These are phyloP conservation scores for Gilbertella persicaria DNA, from an alignment of 371 early-diverging fungal genomes.

Conservation along the genomic window DNA sequence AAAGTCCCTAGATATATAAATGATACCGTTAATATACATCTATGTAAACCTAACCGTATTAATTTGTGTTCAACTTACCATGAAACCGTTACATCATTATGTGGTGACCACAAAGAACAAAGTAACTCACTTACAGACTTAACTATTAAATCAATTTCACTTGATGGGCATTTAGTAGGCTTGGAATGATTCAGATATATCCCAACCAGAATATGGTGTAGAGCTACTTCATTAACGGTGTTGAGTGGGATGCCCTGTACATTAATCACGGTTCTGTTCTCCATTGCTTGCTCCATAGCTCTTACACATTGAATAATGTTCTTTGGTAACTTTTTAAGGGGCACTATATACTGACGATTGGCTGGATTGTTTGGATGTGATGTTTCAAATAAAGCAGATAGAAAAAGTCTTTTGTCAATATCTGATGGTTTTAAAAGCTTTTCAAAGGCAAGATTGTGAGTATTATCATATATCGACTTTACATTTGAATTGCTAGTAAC, in stretches of 20 bases:
- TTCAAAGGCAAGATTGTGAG: slow-evolving; percentile 14
- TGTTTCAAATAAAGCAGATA: slow-evolving; percentile 20
- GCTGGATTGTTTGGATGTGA: slow-evolving; percentile 16
- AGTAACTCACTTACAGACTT: slow-evolving; percentile 15
- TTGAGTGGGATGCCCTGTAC: slow-evolving; percentile 12
- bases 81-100: slow-evolving; percentile 15
- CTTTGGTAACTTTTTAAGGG: slow-evolving; percentile 14
- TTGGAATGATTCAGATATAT: slow-evolving; percentile 19
- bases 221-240: slow-evolving; percentile 18
- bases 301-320: slow-evolving; percentile 16
- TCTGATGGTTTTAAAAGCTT: slow-evolving; percentile 20
- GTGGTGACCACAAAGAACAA: slow-evolving; percentile 23
- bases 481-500: slow-evolving; percentile 16
- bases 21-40: slow-evolving; percentile 18
- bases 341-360: slow-evolving; percentile 17
- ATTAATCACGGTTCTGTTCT: slow-evolving; percentile 19
- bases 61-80: slow-evolving; percentile 23
- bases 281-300: slow-evolving; percentile 20
- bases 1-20: slow-evolving; percentile 21
- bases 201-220: slow-evolving; percentile 12
- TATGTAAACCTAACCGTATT: slow-evolving; percentile 19
- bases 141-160: slow-evolving; percentile 14
- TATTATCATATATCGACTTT: slow-evolving; percentile 18
- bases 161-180: slow-evolving; percentile 10
- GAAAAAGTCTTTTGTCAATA: slow-evolving; percentile 21